A percentile compares a stretch with the other conserved stretches of the same genome.
Evolutionary conservation across 2,329 filamentous ascomycete genomes (phyloP).

Genomic region (Corinectria fuckeliana): DNA sequence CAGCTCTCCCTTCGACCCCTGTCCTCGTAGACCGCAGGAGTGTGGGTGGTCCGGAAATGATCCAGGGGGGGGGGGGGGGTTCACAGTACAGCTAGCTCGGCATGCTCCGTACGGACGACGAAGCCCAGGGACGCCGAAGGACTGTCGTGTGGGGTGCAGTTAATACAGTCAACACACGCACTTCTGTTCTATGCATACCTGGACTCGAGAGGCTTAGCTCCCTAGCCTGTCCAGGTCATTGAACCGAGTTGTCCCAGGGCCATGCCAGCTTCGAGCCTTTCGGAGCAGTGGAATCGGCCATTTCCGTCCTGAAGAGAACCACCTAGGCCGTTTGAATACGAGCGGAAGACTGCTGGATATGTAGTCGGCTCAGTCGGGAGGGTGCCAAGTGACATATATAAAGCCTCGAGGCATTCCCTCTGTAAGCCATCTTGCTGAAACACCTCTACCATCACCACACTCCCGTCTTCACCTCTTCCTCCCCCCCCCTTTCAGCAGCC

Average conservation of each 20-base stretch:
- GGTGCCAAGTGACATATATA: slow-evolving; percentile 5
- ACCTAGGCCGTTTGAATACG: no score
- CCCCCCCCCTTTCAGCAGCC: not conserved
- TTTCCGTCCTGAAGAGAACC: not conserved
- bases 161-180: not conserved
- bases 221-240: slow-evolving; percentile 5
- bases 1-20: not conserved
- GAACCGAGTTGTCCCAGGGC: slow-evolving; percentile 8
- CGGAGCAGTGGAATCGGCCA: slow-evolving; percentile 1
- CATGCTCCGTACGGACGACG: not conserved
- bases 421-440: not conserved
- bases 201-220: not conserved
- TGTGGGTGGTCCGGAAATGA: not conserved
- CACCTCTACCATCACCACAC: not conserved
- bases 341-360: not conserved
- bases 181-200: no score
- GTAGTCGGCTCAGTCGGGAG: no score
- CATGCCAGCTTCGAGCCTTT: slow-evolving; percentile 2
- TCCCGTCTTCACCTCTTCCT: not conserved
- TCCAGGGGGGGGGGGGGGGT: slow-evolving; percentile 4
- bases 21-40: not conserved
- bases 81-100: not conserved
- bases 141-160: not conserved
- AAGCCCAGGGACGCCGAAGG: not conserved
- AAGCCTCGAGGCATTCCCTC: not conserved